phyloP scores from a whole-genome alignment of 192 early-diverging fungal species.

The Rhizoclosmatium sp. region DNA sequence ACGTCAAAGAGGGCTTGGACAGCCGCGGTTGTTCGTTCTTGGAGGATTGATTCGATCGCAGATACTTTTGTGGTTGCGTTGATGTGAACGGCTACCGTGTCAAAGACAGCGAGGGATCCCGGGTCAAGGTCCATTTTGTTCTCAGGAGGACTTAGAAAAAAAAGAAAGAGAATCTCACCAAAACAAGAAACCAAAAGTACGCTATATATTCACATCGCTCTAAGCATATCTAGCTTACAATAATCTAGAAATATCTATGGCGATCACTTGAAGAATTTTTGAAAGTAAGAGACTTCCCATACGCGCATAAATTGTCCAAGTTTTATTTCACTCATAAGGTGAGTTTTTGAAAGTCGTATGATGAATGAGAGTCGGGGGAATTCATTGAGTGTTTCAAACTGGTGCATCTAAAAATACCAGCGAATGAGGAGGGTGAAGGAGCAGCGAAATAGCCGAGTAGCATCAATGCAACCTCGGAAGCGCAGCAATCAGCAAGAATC shows the following conservation, averaged over 20 bases:
- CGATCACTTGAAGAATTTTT: too few species aligned
- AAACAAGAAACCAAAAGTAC: background rate
- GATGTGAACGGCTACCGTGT: slow-evolving; percentile 81
- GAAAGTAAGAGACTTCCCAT: too few species aligned
- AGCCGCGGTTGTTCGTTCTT: slow-evolving; percentile 75
- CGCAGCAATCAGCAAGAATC: too few species aligned
- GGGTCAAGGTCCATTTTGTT: slow-evolving; percentile 80
- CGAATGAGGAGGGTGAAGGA: background rate
- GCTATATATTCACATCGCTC: too few species aligned
- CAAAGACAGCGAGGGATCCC: slow-evolving; percentile 80
- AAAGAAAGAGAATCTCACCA: slow-evolving; percentile 12
- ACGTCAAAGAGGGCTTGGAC: slow-evolving; percentile 88
- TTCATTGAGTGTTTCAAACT: too few species aligned
- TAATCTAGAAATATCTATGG: too few species aligned
- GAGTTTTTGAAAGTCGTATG: too few species aligned
- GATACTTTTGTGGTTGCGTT: slow-evolving; percentile 54
- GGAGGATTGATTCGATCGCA: slow-evolving; percentile 36
- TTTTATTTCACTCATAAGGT: too few species aligned
- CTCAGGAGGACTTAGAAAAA: slow-evolving; percentile 14
- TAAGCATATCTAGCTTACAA: too few species aligned
- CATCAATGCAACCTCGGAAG: background rate
- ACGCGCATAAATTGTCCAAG: too few species aligned
- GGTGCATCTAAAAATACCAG: too few species aligned
- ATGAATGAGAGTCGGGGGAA: too few species aligned
- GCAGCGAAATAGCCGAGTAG: background rate